phyloP scores from a whole-genome alignment of 139 green algal species.

The Chlamydomonas sp. region DNA sequence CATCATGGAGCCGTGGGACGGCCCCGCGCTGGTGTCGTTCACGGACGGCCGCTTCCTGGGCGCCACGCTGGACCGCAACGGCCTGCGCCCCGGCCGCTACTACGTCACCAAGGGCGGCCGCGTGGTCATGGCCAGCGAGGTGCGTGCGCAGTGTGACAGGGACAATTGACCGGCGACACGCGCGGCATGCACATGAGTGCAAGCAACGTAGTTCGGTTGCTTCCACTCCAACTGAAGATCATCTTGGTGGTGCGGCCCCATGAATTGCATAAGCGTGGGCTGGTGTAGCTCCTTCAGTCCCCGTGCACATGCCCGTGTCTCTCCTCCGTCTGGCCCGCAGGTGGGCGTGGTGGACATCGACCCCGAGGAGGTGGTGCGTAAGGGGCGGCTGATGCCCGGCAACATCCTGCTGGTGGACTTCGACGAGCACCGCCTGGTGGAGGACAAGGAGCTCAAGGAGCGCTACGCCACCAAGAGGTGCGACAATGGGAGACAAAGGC shows the following conservation, averaged over 20 bases:
- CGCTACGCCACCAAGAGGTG: constrained; percentile 37
- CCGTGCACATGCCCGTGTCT: too few species aligned
- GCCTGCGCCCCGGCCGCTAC: constrained; percentile 94
- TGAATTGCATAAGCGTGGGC: too few species aligned
- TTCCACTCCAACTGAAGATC: too few species aligned
- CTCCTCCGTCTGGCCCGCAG: constrained; percentile 36
- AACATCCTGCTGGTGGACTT: constrained; percentile 99
- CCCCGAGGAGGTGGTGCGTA: constrained; percentile 81
- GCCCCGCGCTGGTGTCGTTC: constrained; percentile 91
- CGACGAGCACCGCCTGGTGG: constrained; percentile 83
- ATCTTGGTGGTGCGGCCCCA: too few species aligned
- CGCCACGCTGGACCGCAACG: constrained; percentile 96
- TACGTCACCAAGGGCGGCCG: constrained; percentile 91
- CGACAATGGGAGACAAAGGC: not conserved
- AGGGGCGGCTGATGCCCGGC: constrained; percentile 95
- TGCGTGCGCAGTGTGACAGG: not conserved
- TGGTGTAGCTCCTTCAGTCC: too few species aligned
- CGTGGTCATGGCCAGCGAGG: constrained; percentile 71
- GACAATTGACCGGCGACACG: too few species aligned
- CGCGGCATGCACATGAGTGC: too few species aligned
- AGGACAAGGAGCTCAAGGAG: constrained; percentile 78
- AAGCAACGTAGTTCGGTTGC: too few species aligned
- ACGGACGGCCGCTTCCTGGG: constrained; percentile 94
- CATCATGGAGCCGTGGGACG: constrained; percentile 98
- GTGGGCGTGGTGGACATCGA: constrained; percentile 95